phyloP scores from a whole-genome alignment of 1,284 basidiomycete species.

The Taiwanofungus camphoratus region DNA sequence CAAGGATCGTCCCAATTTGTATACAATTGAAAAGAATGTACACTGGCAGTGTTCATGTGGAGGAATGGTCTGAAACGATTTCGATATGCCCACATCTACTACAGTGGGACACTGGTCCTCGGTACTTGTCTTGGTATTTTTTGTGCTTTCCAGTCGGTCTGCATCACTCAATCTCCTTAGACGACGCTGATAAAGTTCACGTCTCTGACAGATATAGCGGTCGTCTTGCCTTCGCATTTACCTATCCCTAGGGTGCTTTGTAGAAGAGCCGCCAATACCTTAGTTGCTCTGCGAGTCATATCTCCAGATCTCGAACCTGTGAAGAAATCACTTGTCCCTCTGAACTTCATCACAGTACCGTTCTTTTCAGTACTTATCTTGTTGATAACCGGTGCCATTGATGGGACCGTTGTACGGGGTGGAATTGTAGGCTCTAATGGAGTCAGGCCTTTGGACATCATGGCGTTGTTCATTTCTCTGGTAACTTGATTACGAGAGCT shows the following conservation, averaged over 20 bases:
- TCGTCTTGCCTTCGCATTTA: conserved; percentile 60
- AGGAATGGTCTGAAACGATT: neutral
- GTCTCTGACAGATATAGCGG: conserved; percentile 43
- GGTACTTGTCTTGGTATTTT: conserved; percentile 66
- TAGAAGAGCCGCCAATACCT: conserved; percentile 7
- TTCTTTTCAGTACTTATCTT: conserved; percentile 76
- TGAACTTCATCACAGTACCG: conserved; percentile 74
- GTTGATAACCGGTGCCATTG: conserved; percentile 71
- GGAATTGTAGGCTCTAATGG: conserved; percentile 75
- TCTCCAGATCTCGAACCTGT: conserved; percentile 22
- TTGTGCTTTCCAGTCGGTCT: conserved; percentile 66
- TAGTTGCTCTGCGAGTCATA: conserved; percentile 21
- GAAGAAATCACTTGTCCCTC: conserved; percentile 35
- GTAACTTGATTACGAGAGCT: conserved; percentile 25
- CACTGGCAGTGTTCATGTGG: neutral
- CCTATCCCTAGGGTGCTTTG: conserved; percentile 34
- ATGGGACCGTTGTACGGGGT: conserved; percentile 53
- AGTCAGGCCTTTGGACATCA: conserved; percentile 88
- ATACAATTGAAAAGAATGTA: too few relatives aligned
- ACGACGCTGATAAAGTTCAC: neutral
- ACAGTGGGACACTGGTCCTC: conserved; percentile 20
- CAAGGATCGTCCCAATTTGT: too few relatives aligned
- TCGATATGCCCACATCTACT: neutral
- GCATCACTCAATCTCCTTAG: neutral
- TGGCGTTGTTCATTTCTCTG: conserved; percentile 88